phyloP scores from a whole-genome alignment of 2,329 filamentous ascomycete genomes.

The Hypoxylon sp. region DNA sequence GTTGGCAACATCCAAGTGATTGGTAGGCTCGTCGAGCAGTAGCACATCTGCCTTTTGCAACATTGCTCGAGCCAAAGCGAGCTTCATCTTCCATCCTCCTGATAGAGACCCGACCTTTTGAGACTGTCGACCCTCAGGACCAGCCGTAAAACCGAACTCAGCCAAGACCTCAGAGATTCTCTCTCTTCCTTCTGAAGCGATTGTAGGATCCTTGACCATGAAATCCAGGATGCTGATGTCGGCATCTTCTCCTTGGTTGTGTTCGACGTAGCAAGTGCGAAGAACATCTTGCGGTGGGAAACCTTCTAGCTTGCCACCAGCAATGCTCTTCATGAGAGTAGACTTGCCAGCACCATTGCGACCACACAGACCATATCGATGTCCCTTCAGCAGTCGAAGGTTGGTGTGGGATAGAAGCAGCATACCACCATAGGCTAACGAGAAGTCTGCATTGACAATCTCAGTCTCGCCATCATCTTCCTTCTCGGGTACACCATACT shows the following conservation, averaged over 20 bases:
- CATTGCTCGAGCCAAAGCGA: constrained; percentile 95
- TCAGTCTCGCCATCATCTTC: constrained; percentile 93
- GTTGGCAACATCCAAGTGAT: constrained; percentile 96
- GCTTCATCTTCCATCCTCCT: constrained; percentile 99
- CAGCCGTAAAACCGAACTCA: constrained; percentile 93
- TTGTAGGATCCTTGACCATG: constrained; percentile 86
- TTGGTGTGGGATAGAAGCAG: constrained; percentile 96
- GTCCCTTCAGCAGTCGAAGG: constrained; percentile 90
- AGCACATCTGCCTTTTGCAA: constrained; percentile 96
- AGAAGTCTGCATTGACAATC: constrained; percentile 98
- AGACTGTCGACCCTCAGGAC: constrained; percentile 86
- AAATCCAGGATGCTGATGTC: constrained; percentile 96
- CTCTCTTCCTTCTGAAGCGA: constrained; percentile 79
- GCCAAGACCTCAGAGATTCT: constrained; percentile 84
- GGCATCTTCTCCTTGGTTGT: constrained; percentile 98
- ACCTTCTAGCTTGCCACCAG: constrained; percentile 93
- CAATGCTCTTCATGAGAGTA: constrained; percentile 97
- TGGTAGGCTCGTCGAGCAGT: constrained; percentile 97
- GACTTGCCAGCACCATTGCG: constrained; percentile 98
- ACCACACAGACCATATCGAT: constrained; percentile 95
- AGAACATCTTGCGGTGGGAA: constrained; percentile 93
- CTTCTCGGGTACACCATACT: constrained; percentile 83
- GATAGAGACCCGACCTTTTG: constrained; percentile 94
- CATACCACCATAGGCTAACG: constrained; percentile 97
- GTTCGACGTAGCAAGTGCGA: constrained; percentile 97